Evolutionary conservation across 2,329 filamentous ascomycete species (phyloP).

Genomic region (Diaporthe aspalathi): DNA sequence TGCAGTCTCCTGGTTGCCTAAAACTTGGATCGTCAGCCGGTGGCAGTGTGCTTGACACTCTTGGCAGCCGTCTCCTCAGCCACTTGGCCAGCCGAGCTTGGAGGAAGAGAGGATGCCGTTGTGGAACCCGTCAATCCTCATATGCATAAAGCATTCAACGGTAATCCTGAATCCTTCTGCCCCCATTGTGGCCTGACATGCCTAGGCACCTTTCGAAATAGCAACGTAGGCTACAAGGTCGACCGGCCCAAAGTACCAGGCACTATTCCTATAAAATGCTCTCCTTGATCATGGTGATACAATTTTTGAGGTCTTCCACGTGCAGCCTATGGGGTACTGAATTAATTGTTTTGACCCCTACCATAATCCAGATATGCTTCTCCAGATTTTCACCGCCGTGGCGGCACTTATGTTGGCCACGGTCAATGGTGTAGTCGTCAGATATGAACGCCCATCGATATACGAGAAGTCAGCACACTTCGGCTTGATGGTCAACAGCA

Average conservation of each 20-base stretch:
- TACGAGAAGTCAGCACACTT: slow-evolving; percentile 11
- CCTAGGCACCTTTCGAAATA: too few relatives aligned
- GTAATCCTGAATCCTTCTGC: slow-evolving; percentile 12
- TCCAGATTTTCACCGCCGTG: neutral
- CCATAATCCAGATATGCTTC: neutral
- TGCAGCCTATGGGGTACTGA: too few relatives aligned
- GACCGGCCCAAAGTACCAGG: neutral
- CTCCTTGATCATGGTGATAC: neutral
- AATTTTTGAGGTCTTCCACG: neutral
- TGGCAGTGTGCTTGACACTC: neutral
- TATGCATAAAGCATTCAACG: neutral
- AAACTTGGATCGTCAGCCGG: too few relatives aligned
- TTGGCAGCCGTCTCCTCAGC: neutral
- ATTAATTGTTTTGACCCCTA: neutral
- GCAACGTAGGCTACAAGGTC: neutral
- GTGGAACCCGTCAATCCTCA: neutral
- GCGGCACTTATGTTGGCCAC: neutral
- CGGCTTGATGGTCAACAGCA: slow-evolving; percentile 8
- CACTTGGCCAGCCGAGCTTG: neutral
- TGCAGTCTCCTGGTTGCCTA: neutral
- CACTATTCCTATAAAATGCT: neutral
- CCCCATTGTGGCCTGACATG: neutral
- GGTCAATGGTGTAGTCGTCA: neutral
- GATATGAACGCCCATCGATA: slow-evolving; percentile 11
- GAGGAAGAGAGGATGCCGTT: neutral